Percentiles rank a stretch among this genome's conserved stretches.
Evolutionary conservation across 805 yeast genomes (phyloP).

Genomic region (Hagleromyces aurorensis): DNA sequence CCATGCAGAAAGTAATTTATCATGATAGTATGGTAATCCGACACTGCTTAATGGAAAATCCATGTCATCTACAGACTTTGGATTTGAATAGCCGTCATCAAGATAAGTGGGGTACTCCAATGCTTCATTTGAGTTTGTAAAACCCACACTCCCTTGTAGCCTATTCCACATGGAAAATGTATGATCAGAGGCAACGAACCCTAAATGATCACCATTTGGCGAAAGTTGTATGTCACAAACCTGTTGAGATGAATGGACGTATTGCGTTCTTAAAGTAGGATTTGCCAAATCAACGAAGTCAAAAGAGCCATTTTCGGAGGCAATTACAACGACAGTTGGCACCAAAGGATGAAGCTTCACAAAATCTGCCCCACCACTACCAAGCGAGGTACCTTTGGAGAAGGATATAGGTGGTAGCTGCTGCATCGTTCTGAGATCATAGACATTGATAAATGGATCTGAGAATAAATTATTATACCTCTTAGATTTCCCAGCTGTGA

Average conservation of each 20-base stretch:
- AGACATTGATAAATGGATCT: constrained; percentile 79
- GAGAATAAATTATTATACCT: constrained; percentile 49
- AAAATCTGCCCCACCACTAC: constrained; percentile 73
- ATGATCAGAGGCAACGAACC: constrained; percentile 58
- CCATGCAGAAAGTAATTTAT: constrained; percentile 73
- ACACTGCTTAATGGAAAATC: constrained; percentile 56
- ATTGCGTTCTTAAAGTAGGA: constrained; percentile 42
- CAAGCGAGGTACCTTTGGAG: constrained; percentile 39
- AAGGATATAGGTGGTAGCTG: constrained; percentile 76
- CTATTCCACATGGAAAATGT: constrained; percentile 34
- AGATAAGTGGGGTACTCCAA: constrained; percentile 50
- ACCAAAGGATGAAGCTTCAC: constrained; percentile 81
- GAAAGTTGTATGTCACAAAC: constrained; percentile 31
- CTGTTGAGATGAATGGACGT: constrained; percentile 31
- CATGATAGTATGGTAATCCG: constrained; percentile 84
- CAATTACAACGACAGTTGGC: constrained; percentile 67
- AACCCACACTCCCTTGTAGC: constrained; percentile 14
- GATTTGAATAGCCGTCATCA: constrained; percentile 26
- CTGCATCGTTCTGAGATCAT: constrained; percentile 66
- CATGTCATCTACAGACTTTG: constrained; percentile 35
- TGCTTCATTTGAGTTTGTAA: constrained; percentile 32
- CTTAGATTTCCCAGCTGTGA: constrained; percentile 75
- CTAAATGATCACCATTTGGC: constrained; percentile 66
- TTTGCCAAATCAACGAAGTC: constrained; percentile 79
- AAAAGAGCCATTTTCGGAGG: constrained; percentile 71